These are phyloP conservation scores for Roridomyces roridus DNA, from an alignment of 768 basidiomycete species.

Conservation along the genomic window DNA sequence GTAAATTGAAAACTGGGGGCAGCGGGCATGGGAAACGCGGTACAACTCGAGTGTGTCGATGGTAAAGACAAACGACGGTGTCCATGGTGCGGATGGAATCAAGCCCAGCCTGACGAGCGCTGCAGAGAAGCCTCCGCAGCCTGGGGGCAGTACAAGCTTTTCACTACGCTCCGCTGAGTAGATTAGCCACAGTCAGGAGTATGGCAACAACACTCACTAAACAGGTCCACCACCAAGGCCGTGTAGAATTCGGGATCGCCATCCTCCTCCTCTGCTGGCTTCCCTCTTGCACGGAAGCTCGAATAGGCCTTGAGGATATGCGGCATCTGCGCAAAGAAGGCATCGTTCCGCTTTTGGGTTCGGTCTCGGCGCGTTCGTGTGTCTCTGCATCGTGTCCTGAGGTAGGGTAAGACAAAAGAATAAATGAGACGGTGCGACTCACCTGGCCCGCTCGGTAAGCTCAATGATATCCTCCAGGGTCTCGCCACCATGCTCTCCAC, in stretches of 20 bases:
- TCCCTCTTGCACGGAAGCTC: too few species aligned
- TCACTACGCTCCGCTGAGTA: background rate
- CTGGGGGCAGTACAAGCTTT: background rate
- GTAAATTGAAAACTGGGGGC: constrained; percentile 28
- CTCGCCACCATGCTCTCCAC: too few species aligned
- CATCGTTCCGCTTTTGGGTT: background rate
- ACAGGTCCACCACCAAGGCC: too few species aligned
- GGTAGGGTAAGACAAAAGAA: background rate
- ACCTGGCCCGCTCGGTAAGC: too few species aligned
- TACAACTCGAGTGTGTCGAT: constrained; percentile 10
- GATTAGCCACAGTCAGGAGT: too few species aligned
- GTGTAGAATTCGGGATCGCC: too few species aligned
- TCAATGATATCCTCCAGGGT: too few species aligned
- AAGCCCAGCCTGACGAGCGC: constrained; percentile 15
- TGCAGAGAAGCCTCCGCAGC: background rate
- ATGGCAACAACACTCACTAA: too few species aligned
- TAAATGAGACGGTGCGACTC: too few species aligned
- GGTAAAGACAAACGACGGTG: constrained; percentile 11
- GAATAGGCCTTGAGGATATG: too few species aligned
- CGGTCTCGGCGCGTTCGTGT: background rate
- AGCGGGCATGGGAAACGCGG: constrained; percentile 1
- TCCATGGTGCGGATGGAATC: constrained; percentile 13
- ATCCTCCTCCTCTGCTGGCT: too few species aligned
- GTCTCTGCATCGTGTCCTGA: too few species aligned
- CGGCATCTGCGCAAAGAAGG: background rate